Evolutionary conservation across 768 basidiomycete genomes (phyloP).

Genomic region (Pleurotus salmoneostramineus): DNA sequence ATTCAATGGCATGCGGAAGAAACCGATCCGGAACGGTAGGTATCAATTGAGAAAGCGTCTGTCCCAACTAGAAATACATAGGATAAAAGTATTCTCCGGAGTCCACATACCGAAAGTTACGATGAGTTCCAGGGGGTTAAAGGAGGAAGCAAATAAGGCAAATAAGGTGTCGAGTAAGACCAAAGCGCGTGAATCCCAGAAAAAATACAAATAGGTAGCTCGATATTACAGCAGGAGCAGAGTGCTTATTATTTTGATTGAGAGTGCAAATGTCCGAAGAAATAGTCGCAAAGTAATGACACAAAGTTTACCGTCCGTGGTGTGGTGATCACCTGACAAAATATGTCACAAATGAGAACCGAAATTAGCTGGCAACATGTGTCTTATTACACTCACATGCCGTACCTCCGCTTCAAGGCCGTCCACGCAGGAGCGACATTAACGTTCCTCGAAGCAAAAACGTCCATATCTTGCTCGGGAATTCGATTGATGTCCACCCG

Average conservation of each 20-base stretch:
- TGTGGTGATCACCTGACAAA: not conserved
- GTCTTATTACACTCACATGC: conserved; percentile 34
- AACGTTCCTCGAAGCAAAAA: conserved; percentile 58
- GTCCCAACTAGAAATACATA: not conserved
- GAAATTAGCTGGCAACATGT: conserved; percentile 5
- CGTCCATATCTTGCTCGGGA: conserved; percentile 81
- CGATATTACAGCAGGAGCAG: conserved; percentile 2
- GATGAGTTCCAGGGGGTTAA: too few relatives aligned
- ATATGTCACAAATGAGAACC: not conserved
- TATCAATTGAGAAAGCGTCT: not conserved
- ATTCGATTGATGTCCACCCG: conserved; percentile 83
- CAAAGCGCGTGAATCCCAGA: not conserved
- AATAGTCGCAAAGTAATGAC: not conserved
- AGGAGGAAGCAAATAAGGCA: too few relatives aligned
- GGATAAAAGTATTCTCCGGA: not conserved
- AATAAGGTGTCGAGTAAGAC: not conserved
- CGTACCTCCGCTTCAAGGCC: conserved; percentile 72
- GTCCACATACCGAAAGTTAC: not conserved
- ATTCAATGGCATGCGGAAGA: not conserved
- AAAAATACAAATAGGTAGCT: not conserved
- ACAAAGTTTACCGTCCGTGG: not conserved
- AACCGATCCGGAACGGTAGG: conserved; percentile 1
- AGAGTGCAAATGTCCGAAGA: not conserved
- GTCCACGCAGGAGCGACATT: conserved; percentile 70
- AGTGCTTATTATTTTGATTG: not conserved